Conservation (phyloP, 139 green algal genomes). For the Pseudopediastrum boryanum region DNA sequence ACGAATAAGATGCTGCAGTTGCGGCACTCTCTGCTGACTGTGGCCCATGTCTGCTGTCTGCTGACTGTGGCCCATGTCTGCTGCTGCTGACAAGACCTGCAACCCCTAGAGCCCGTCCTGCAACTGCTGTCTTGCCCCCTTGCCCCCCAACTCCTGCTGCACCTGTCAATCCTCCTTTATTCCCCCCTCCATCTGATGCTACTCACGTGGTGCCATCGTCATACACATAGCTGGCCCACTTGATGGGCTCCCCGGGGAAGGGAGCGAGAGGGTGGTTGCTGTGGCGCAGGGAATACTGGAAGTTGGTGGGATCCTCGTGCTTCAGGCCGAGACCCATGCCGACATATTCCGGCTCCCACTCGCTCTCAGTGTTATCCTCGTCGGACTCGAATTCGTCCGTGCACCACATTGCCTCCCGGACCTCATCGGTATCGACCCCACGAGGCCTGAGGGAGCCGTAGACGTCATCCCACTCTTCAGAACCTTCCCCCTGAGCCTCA, state of each 20-base stretch:
- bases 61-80: too few species aligned
- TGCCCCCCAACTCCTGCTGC: not conserved
- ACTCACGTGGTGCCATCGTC: slow-evolving; percentile 92
- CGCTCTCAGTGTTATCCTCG: slow-evolving; percentile 68
- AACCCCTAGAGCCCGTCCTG: too few species aligned
- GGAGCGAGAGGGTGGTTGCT: slow-evolving; percentile 82
- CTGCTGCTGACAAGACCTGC: not conserved
- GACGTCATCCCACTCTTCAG: slow-evolving; percentile 60
- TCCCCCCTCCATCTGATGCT: not conserved
- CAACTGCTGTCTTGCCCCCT: not conserved
- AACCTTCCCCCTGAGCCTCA: slow-evolving; percentile 49
- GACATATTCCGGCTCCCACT: slow-evolving; percentile 68
- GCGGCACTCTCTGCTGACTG: too few species aligned
- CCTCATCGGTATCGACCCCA: slow-evolving; percentile 56
- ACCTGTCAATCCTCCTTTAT: not conserved
- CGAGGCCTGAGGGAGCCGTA: slow-evolving; percentile 58
- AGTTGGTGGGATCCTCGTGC: slow-evolving; percentile 67
- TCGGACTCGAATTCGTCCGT: slow-evolving; percentile 70
- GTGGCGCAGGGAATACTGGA: slow-evolving; percentile 73
- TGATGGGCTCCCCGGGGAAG: slow-evolving; percentile 84
- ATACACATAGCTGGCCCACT: slow-evolving; percentile 88
- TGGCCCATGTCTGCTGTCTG: too few species aligned
- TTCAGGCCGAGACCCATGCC: slow-evolving; percentile 58
- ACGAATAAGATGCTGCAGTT: too few species aligned
- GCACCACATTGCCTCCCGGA: slow-evolving; percentile 61